A percentile compares a stretch with the other conserved stretches of the same genome.
Evolutionary conservation across 352 stramenopile genomes (phyloP).

Genomic region (Pythium dissimile): DNA sequence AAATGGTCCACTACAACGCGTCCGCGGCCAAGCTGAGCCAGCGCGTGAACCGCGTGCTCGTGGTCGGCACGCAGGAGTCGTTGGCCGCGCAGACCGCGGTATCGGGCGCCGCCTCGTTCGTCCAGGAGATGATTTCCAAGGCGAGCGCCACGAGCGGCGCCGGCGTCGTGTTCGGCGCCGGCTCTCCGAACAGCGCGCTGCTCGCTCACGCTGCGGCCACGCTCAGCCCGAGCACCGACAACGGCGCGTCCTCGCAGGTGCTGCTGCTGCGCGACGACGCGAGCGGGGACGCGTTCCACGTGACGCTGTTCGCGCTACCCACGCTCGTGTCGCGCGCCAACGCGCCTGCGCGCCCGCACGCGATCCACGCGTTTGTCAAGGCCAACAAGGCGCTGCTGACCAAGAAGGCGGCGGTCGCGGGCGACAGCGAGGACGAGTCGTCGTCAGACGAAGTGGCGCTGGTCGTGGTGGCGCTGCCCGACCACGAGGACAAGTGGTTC

Average conservation of each 20-base stretch:
- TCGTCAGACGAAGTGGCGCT: slow-evolving; percentile 35
- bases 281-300: slow-evolving; percentile 27
- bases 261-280: slow-evolving; percentile 33
- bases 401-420: slow-evolving; percentile 11
- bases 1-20: slow-evolving; percentile 37
- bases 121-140: slow-evolving; percentile 32
- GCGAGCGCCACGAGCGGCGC: slow-evolving; percentile 17
- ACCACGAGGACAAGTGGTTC: slow-evolving; percentile 54
- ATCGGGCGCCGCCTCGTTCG: slow-evolving; percentile 29
- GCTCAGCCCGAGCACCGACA: slow-evolving; percentile 40
- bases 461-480: slow-evolving; percentile 50
- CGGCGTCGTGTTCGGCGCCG: slow-evolving; percentile 29
- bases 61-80: slow-evolving; percentile 46
- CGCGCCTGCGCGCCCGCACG: slow-evolving; percentile 62
- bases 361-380: slow-evolving; percentile 67
- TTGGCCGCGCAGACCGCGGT: slow-evolving; percentile 31
- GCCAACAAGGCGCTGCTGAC: slow-evolving; percentile 32
- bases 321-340: slow-evolving; percentile 70
- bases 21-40: slow-evolving; percentile 13
- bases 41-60: slow-evolving; percentile 51
- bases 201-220: slow-evolving; percentile 46
- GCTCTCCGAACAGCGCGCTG: slow-evolving; percentile 35
- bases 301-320: slow-evolving; percentile 57
- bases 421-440: slow-evolving; percentile 17
- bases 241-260: slow-evolving; percentile 39